Percentiles rank a stretch among this genome's conserved stretches.
These are phyloP conservation scores for Phlebiopsis gigantea DNA, from an alignment of 768 basidiomycete genomes.

Conservation along the genomic window DNA sequence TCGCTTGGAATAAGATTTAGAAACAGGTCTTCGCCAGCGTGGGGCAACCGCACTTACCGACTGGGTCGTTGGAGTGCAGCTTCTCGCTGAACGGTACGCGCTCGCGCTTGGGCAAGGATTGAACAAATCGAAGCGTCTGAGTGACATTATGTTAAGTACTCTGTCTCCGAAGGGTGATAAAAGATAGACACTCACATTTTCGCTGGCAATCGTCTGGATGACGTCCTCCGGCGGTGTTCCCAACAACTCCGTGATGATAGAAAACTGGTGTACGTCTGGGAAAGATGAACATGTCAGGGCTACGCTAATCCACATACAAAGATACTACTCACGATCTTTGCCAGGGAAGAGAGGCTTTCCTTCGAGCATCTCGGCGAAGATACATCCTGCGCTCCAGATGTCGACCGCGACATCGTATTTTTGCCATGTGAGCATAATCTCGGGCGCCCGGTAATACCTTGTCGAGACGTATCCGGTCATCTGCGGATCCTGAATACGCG, in stretches of 20 bases:
- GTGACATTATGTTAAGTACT: neutral
- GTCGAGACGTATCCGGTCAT: constrained; percentile 99
- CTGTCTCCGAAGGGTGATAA: neutral
- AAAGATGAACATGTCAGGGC: neutral
- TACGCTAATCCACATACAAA: neutral
- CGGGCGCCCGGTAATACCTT: constrained; percentile 96
- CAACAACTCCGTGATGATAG: constrained; percentile 96
- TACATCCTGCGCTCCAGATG: constrained; percentile 99
- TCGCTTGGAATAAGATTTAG: constrained; percentile 42
- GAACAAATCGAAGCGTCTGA: constrained; percentile 97
- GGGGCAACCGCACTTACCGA: constrained; percentile 46
- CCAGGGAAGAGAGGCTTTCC: constrained; percentile 99
- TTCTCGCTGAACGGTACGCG: constrained; percentile 95
- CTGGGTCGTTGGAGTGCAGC: constrained; percentile 80
- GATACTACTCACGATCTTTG: constrained; percentile 85
- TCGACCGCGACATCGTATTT: constrained; percentile 99
- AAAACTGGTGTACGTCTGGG: constrained; percentile 99
- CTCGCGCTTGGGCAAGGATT: constrained; percentile 93
- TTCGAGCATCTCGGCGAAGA: constrained; percentile 99
- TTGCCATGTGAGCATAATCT: constrained; percentile 99
- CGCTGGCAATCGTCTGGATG: constrained; percentile 96
- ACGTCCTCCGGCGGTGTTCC: constrained; percentile 99
- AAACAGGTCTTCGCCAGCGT: neutral
- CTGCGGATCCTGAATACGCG: constrained; percentile 98
- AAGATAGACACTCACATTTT: constrained; percentile 65